phyloP scores from a whole-genome alignment of 2,329 filamentous ascomycete species.

The Aspergillus sp. region DNA sequence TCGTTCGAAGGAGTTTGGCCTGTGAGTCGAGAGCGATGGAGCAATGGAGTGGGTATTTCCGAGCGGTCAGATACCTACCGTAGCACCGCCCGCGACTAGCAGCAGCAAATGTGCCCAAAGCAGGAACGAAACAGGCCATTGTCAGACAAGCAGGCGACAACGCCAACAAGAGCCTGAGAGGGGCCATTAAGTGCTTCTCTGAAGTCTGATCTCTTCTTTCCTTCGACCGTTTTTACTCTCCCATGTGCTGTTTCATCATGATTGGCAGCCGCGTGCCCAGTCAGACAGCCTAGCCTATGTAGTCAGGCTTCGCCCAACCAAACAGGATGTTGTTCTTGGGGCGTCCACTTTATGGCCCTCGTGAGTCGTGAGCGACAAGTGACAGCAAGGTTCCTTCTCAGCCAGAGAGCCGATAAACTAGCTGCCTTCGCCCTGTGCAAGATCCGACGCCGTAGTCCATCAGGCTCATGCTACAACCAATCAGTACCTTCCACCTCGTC shows the following conservation, averaged over 20 bases:
- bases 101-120: constrained; percentile 32
- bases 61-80: constrained; percentile 27
- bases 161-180: constrained; percentile 1
- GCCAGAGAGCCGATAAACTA: background rate
- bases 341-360: background rate
- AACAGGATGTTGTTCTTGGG: background rate
- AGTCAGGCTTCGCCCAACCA: background rate
- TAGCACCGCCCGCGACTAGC: constrained; percentile 21
- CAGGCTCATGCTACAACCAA: constrained; percentile 18
- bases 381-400: background rate
- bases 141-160: constrained; percentile 2
- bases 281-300: background rate
- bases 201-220: background rate
- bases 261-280: constrained; percentile 14
- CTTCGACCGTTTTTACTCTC: constrained; percentile 8
- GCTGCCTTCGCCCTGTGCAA: constrained; percentile 9
- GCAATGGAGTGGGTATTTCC: constrained; percentile 16
- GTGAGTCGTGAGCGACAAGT: background rate
- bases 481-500: constrained; percentile 16
- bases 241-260: constrained; percentile 16
- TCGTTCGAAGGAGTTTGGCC: background rate
- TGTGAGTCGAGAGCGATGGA: constrained; percentile 7
- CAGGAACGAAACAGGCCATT: constrained; percentile 17
- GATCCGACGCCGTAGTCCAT: constrained; percentile 10
- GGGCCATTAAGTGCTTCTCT: constrained; percentile 15